Percentiles rank a stretch among this genome's conserved stretches.
phyloP scores from a whole-genome alignment of 371 early-diverging fungal species.

The Mortierella sp. region DNA sequence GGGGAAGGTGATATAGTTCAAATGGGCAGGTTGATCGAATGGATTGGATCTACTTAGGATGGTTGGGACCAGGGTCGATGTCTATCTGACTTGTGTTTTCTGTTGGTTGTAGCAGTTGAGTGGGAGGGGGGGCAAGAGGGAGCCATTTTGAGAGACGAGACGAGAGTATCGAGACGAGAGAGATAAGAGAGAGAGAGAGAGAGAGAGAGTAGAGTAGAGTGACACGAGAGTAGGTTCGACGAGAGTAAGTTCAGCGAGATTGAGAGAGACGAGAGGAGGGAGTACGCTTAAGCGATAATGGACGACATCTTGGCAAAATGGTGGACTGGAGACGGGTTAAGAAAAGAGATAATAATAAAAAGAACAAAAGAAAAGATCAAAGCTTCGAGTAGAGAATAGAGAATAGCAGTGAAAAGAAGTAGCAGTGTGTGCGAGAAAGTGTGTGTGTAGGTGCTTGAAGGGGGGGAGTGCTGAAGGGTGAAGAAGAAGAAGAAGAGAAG shows the following conservation, averaged over 20 bases:
- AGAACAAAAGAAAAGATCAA: conserved; percentile 7
- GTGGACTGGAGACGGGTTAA: conserved; percentile 16
- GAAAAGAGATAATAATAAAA: conserved; percentile 21
- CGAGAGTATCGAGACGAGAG: conserved; percentile 13
- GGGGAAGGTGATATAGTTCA: conserved; percentile 18
- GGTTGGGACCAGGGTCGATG: conserved; percentile 47
- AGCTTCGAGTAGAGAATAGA: neutral
- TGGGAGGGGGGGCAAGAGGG: conserved; percentile 56
- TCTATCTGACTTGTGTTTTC: conserved; percentile 33
- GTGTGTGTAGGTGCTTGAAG: conserved; percentile 8
- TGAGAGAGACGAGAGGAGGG: no score
- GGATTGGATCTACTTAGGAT: conserved; percentile 9
- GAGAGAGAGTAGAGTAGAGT: neutral
- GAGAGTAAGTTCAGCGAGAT: no score
- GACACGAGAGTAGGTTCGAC: no score
- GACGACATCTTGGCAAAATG: conserved; percentile 47
- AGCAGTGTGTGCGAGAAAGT: neutral
- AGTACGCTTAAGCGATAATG: conserved; percentile 50
- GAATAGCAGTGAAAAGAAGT: neutral
- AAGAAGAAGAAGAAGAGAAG: conserved; percentile 19
- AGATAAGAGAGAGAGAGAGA: conserved; percentile 7
- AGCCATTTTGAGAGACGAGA: conserved; percentile 38
- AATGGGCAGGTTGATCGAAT: neutral
- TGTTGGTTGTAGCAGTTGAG: conserved; percentile 28
- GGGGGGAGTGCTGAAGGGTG: conserved; percentile 16